phyloP scores from a whole-genome alignment of 2,329 filamentous ascomycete genomes.

The Akanthomyces muscarius region DNA sequence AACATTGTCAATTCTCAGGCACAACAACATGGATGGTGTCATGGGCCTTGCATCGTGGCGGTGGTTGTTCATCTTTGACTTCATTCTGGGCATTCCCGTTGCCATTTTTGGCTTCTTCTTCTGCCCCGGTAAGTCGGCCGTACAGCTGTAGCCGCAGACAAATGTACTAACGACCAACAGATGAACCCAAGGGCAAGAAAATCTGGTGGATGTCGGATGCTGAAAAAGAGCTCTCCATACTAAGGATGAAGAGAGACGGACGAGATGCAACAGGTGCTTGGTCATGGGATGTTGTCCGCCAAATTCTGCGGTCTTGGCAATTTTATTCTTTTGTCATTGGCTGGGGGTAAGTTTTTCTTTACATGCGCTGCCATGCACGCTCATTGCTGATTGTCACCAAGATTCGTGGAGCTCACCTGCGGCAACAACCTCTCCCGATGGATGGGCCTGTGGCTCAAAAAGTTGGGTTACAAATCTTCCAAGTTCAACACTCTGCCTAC shows the following conservation, averaged over 20 bases:
- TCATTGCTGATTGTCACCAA: neutral
- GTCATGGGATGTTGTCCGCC: conserved; percentile 13
- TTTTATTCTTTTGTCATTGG: conserved; percentile 18
- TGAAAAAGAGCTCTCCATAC: neutral
- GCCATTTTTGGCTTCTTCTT: conserved; percentile 18
- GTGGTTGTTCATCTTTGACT: conserved; percentile 39
- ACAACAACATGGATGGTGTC: conserved; percentile 32
- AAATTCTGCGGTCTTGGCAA: conserved; percentile 16
- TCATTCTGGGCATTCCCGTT: conserved; percentile 35
- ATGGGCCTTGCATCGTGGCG: conserved; percentile 33
- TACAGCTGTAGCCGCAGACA: neutral
- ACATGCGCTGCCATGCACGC: neutral
- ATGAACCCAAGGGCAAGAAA: conserved; percentile 16
- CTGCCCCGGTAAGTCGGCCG: conserved; percentile 9
- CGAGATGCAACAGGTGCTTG: conserved; percentile 14
- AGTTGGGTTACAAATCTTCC: neutral
- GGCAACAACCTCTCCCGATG: conserved; percentile 17
- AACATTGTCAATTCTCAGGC: neutral
- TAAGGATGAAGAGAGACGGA: conserved; percentile 14
- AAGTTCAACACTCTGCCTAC: conserved; percentile 16
- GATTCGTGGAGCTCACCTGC: conserved; percentile 15
- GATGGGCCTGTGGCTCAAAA: conserved; percentile 19
- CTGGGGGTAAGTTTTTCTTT: conserved; percentile 6
- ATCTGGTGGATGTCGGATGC: conserved; percentile 20
- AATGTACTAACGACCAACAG: neutral